phyloP scores from a whole-genome alignment of 129 eudicot genomes.

The Lactuca saligna region DNA sequence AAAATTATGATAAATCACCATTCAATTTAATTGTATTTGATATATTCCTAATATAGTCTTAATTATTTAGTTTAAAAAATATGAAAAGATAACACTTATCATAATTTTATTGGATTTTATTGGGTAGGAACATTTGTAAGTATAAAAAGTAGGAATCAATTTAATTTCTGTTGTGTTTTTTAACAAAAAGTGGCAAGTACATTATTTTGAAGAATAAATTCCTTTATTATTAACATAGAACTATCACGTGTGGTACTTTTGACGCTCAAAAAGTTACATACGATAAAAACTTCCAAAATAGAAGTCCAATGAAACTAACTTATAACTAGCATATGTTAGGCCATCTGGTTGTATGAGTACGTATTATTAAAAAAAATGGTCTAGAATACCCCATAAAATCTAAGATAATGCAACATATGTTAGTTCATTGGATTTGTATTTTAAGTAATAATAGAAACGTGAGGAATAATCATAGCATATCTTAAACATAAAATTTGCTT shows the following conservation, averaged over 20 bases:
- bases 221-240: neutral
- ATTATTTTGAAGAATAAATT: neutral
- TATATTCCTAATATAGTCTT: too few relatives aligned
- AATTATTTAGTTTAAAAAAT: too few relatives aligned
- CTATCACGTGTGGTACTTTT: neutral
- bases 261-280: neutral
- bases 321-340: constrained; percentile 17
- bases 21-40: too few relatives aligned
- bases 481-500: constrained; percentile 27
- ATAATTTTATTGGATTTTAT: too few relatives aligned
- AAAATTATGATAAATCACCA: too few relatives aligned
- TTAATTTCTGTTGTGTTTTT: too few relatives aligned
- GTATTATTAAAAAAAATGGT: neutral
- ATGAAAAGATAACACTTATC: too few relatives aligned
- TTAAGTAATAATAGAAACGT: constrained; percentile 2
- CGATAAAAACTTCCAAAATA: constrained; percentile 4
- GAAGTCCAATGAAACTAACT: neutral
- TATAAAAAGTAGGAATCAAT: too few relatives aligned
- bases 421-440: constrained; percentile 28
- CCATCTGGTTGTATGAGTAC: constrained; percentile 4
- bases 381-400: neutral
- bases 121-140: too few relatives aligned
- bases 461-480: constrained; percentile 22
- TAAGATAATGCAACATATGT: constrained; percentile 20
- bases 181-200: too few relatives aligned